These are phyloP conservation scores for Lactifluus rugatus DNA, from an alignment of 768 basidiomycete species.

Conservation along the genomic window DNA sequence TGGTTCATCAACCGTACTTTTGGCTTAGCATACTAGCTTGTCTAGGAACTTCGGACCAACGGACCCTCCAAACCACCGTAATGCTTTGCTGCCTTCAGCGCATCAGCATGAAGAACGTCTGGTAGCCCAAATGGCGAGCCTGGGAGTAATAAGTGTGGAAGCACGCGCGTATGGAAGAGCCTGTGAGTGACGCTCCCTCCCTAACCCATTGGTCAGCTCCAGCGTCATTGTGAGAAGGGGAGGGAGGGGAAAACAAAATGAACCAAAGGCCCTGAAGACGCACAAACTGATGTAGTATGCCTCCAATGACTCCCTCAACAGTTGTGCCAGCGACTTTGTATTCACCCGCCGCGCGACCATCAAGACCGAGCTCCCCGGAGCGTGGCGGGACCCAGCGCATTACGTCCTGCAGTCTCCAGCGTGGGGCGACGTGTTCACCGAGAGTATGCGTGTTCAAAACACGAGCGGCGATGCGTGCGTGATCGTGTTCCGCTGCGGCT, in stretches of 20 bases:
- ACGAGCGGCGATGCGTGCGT: slow-evolving; percentile 45
- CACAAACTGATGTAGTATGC: slow-evolving; percentile 73
- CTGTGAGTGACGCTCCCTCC: slow-evolving; percentile 33
- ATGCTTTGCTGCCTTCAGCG: slow-evolving; percentile 31
- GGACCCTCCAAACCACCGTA: slow-evolving; percentile 38
- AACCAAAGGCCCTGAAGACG: slow-evolving; percentile 25
- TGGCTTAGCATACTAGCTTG: not conserved
- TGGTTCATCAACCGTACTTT: not conserved
- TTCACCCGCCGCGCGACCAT: slow-evolving; percentile 47
- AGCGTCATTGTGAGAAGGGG: not conserved
- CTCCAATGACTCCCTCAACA: slow-evolving; percentile 68
- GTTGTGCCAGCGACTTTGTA: slow-evolving; percentile 72
- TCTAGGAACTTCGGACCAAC: slow-evolving; percentile 5
- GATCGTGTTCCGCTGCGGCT: slow-evolving; percentile 39
- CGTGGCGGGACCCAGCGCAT: slow-evolving; percentile 46
- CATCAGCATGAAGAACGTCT: slow-evolving; percentile 40
- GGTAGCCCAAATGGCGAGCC: slow-evolving; percentile 27
- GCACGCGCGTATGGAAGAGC: slow-evolving; percentile 34
- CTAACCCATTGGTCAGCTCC: slow-evolving; percentile 20
- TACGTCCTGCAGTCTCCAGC: slow-evolving; percentile 66
- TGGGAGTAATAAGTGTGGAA: slow-evolving; percentile 29
- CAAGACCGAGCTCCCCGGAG: slow-evolving; percentile 22
- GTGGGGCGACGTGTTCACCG: slow-evolving; percentile 63
- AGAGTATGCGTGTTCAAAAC: slow-evolving; percentile 61
- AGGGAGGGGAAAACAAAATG: not conserved